Conservation (phyloP, 352 stramenopile genomes). For the Globisporangium cylindrosporum region DNA sequence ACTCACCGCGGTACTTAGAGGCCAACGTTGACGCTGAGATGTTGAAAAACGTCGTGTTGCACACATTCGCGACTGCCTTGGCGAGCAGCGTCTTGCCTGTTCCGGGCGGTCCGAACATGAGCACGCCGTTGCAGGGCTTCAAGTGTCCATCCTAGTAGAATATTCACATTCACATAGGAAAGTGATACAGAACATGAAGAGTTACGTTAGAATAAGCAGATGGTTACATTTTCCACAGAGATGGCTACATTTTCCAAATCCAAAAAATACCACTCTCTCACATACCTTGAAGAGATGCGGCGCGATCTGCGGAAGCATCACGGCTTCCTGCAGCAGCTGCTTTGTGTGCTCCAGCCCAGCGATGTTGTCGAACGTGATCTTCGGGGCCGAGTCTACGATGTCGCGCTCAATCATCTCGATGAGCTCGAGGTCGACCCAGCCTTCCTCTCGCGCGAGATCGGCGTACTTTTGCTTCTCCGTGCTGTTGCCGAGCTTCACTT, state of each 20-base stretch:
- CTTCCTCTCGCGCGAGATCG: slow-evolving; percentile 69
- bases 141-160: slow-evolving; percentile 56
- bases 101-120: slow-evolving; percentile 87
- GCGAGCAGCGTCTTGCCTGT: slow-evolving; percentile 90
- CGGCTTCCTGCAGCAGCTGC: slow-evolving; percentile 76
- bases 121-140: slow-evolving; percentile 78
- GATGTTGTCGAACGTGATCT: slow-evolving; percentile 75
- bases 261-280: not conserved
- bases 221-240: not conserved
- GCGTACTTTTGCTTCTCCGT: slow-evolving; percentile 68
- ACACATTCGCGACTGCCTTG: slow-evolving; percentile 93
- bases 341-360: slow-evolving; percentile 81
- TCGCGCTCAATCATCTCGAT: slow-evolving; percentile 87
- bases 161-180: not conserved
- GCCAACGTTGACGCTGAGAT: slow-evolving; percentile 90
- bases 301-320: slow-evolving; percentile 83
- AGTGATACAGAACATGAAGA: not conserved
- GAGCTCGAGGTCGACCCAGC: slow-evolving; percentile 74
- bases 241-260: not conserved
- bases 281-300: slow-evolving; percentile 79
- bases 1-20: slow-evolving; percentile 94
- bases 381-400: slow-evolving; percentile 73
- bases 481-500: slow-evolving; percentile 21
- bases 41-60: slow-evolving; percentile 98
- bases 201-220: not conserved